Conservation (phyloP, 1,284 basidiomycete species). For the Inonotus hispidus region DNA sequence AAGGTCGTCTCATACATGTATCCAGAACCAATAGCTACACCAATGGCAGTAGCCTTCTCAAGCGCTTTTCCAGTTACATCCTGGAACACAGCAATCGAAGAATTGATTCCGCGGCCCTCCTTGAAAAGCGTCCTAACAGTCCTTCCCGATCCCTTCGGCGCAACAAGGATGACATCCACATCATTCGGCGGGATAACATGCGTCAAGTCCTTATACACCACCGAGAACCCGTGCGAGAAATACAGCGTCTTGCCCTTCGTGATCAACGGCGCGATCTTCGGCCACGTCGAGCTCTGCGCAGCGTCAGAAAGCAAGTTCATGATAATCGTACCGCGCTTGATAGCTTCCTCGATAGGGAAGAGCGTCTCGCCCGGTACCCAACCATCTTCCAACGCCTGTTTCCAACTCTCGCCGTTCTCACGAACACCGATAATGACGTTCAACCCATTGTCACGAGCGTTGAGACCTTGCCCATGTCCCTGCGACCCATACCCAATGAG, state of each 20-base stretch:
- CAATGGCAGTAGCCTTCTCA: conserved; percentile 95
- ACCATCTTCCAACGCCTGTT: conserved; percentile 92
- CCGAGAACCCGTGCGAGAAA: conserved; percentile 99
- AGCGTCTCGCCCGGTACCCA: conserved; percentile 99
- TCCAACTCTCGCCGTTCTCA: conserved; percentile 95
- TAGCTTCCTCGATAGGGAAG: conserved; percentile 98
- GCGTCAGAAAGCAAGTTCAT: conserved; percentile 99
- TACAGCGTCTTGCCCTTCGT: conserved; percentile 99
- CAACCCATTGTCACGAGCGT: conserved; percentile 97
- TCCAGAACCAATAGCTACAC: conserved; percentile 93
- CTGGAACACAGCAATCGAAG: conserved; percentile 81
- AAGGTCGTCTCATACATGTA: conserved; percentile 99
- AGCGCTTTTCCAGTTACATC: conserved; percentile 97
- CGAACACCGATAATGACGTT: conserved; percentile 99
- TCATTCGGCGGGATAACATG: conserved; percentile 88
- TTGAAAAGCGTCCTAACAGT: conserved; percentile 99
- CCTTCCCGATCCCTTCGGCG: conserved; percentile 97
- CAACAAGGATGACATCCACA: conserved; percentile 98
- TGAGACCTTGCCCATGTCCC: conserved; percentile 97
- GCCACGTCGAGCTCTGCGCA: conserved; percentile 95
- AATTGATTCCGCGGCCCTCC: conserved; percentile 98
- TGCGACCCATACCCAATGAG: conserved; percentile 99
- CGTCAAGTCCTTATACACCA: conserved; percentile 98
- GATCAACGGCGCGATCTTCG: conserved; percentile 82
- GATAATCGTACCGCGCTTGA: conserved; percentile 94